Evolutionary conservation across 768 basidiomycete genomes (phyloP).

Genomic region (Mycena belliarum): DNA sequence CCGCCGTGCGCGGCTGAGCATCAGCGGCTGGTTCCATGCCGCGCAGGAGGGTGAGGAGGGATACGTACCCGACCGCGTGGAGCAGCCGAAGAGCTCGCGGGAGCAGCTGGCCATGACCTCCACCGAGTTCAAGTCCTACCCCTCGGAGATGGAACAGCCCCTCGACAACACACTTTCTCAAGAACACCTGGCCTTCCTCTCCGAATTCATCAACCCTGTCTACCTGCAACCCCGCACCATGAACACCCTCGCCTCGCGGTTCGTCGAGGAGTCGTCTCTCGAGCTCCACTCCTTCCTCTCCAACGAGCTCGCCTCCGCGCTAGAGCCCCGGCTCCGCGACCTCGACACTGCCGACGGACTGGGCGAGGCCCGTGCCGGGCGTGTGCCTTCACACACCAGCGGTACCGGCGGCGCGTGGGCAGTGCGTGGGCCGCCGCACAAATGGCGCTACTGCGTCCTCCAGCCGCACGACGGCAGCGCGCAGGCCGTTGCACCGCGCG

Average conservation of each 20-base stretch:
- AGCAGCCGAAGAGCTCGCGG: constrained; percentile 72
- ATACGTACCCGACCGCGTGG: constrained; percentile 55
- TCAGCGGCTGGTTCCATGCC: constrained; percentile 97
- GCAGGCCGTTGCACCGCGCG: constrained; percentile 49
- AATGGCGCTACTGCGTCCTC: constrained; percentile 88
- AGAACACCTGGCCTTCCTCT: constrained; percentile 70
- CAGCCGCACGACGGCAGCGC: constrained; percentile 36
- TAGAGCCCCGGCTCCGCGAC: constrained; percentile 66
- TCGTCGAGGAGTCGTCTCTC: constrained; percentile 84
- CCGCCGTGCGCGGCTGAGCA: constrained; percentile 75
- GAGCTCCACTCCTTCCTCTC: constrained; percentile 87
- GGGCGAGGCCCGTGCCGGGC: constrained; percentile 48
- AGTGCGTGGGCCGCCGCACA: constrained; percentile 87
- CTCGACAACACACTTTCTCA: constrained; percentile 55
- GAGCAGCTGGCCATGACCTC: constrained; percentile 84
- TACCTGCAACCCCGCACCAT: constrained; percentile 86
- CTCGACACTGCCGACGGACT: constrained; percentile 68
- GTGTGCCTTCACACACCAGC: constrained; percentile 66
- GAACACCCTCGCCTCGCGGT: constrained; percentile 74
- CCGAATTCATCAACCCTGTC: constrained; percentile 83
- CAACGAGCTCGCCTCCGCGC: constrained; percentile 61
- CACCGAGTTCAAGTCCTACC: constrained; percentile 59
- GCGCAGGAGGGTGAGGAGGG: constrained; percentile 91
- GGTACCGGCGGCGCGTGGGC: constrained; percentile 68
- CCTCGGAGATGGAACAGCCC: constrained; percentile 46